Evolutionary conservation across 805 yeast species (phyloP), one percentile per base, ranked within the genome.

Genomic region (Nakazawaea ernobii): DNA sequence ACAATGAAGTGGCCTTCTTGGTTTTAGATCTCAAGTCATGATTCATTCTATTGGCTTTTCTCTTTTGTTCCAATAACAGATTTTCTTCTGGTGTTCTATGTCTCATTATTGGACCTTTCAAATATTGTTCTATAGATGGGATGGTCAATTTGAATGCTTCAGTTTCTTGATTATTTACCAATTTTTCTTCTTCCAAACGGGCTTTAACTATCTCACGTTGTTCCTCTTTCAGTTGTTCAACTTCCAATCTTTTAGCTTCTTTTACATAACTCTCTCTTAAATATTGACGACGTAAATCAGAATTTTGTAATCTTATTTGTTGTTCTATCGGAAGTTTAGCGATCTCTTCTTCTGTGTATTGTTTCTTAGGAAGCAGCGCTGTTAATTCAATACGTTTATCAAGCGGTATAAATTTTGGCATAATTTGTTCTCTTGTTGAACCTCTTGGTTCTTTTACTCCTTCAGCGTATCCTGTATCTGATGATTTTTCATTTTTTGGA

Each of bases 241-340:
- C 55, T 52, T 54, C 68, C 63, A 55, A 70, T 56, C 59, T 60
- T 53, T 57, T 53, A 59, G 68, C 60, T 63, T 75, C 65, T 55
- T 56, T 46, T 51, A 59, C 55, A 67, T 59, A 80, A 3, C 94
- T 75, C 51, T 82, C 85, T 49, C 70, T 72, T 55, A 85, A 75
- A 66, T 82, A 89, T 50, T 75, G 67, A 61, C 95, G 79, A 64
- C 96, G 84, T 55, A 88, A 70, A 46, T 79, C 81, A 13, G 89
- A 75, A 51, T 75, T 69, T 53, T 74, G 72, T 42, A 68, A 55
- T 49, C 71, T 69, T 73, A 80, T 78, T 57, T 69, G 62, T 57
- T 78, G 57, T 54, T 52, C 52, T 46, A 60, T 38, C 55, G 76
- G 59, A 61, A 69, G 43, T 55, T 61, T 35, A 36, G 44, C 14